Conservation (phyloP, 495 filamentous ascomycete genomes). For the Terfezia claveryi region DNA sequence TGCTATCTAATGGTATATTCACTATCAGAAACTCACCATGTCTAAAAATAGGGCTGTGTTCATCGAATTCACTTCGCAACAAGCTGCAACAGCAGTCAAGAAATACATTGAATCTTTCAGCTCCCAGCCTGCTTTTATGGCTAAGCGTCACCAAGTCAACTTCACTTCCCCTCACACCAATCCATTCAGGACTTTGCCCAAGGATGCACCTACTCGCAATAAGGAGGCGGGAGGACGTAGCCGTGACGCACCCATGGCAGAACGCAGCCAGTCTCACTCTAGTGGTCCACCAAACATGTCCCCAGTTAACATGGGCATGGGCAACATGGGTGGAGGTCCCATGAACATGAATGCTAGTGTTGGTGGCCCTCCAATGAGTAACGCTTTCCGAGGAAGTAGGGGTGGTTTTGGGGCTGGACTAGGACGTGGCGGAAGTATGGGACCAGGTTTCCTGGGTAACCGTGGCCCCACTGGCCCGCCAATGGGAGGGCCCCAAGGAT, state of each 20-base stretch:
- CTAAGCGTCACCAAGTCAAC: conserved; percentile 46
- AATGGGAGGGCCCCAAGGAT: conserved; percentile 23
- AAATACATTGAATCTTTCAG: conserved; percentile 48
- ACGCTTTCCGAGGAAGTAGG: conserved; percentile 21
- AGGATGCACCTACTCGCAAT: conserved; percentile 62
- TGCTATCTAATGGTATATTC: background rate
- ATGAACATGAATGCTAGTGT: conserved; percentile 19
- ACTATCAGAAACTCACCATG: background rate
- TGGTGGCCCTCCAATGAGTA: conserved; percentile 9
- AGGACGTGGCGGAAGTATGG: conserved; percentile 25
- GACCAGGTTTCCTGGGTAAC: conserved; percentile 29
- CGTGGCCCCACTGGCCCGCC: conserved; percentile 29
- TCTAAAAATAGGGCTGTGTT: conserved; percentile 52
- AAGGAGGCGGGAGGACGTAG: conserved; percentile 37
- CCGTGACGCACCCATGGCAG: conserved; percentile 24
- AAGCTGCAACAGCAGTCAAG: conserved; percentile 72
- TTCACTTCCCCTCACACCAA: conserved; percentile 61
- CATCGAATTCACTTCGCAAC: conserved; percentile 59
- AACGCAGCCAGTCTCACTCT: conserved; percentile 20
- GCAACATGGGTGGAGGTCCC: conserved; percentile 7
- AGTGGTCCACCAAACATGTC: conserved; percentile 12
- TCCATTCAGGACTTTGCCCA: conserved; percentile 78
- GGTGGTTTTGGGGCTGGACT: conserved; percentile 18
- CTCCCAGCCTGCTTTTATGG: conserved; percentile 26
- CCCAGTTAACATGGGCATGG: conserved; percentile 13